Base-by-base conservation (phyloP, 2,329 filamentous ascomycete genomes). In the Phyllosticta citriasiana region DNA sequence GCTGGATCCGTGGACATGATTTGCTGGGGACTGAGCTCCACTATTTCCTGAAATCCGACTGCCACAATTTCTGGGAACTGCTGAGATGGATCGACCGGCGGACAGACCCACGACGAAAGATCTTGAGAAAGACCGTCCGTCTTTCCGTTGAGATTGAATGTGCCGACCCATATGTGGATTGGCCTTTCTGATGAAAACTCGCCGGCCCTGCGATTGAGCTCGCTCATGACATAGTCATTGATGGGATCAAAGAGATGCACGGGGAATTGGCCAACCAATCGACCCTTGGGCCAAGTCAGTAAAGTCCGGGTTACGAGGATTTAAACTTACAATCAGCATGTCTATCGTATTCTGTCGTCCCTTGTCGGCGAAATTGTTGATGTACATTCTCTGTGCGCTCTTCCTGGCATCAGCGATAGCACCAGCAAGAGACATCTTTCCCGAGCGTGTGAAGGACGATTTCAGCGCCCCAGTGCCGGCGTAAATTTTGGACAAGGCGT, bases 1-100 rank as follows among this genome's bases (percentile, higher is more conserved):
- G 86, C 85, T 1, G 94, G 94, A 71, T 99, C 93, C 63, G 92
- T 97, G 66, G 95, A 96, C 91, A 99, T 97, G 70, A 99, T 97
- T 70, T 99, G 94, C 72, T 97, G 93, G 16, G 95, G 94, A 67
- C 91, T 97, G 55, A 99, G 79, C 70, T 96, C 90, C n/a, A 99
- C 94, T 64, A 99, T 97, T 74, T 99, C 94, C 71, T 99, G 94
- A 68, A 99, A 97, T 0, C 91, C 94, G 16, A 97, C 87, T 7
- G 88, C 91, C 57, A 96, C 86, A 47, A 99, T 89, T 62, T 93
- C 89, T 5, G 94, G 92, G 63, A 89, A 85, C 55, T 82, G 77
- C 53, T 80, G 75, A n/a, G 79, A 77, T 19, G 73, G 67, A 56
- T 83, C 79, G 3, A 84, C 73, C 4, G 84, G 81, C 0, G 89